Base-by-base conservation (phyloP, 2,329 filamentous ascomycete species). In the Colletotrichum gigasporum region DNA sequence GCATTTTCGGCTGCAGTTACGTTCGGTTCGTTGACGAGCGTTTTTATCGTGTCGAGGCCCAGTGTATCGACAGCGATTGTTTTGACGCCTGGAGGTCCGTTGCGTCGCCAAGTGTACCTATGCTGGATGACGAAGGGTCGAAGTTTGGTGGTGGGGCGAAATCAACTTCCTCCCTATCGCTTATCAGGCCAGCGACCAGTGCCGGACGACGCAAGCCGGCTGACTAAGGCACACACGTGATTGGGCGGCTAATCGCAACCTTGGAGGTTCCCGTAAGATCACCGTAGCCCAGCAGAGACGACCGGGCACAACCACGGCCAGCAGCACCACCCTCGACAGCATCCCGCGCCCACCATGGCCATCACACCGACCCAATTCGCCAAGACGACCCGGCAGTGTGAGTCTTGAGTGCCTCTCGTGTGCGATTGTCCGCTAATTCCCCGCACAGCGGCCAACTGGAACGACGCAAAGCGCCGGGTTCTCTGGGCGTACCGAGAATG, bases 351-450 rank as follows among this genome's bases (percentile, higher is more conserved):
- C 82, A 85, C 75, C 72, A 94, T 94, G 92, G 89, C 93, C 78
- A 94, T 97, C 82, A 92, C 94, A 81, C 93, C 95, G 71, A 97
- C 95, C 67, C 94, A 94, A 81, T 93, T 97, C 76, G 95, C 92
- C 75, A 88, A 91, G 79, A 87, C 87, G 80, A 92, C 91, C 80
- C 87, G 89, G 78, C 88, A 91, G 76, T 94, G 92, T 94, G 79
- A 79, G 90, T 82, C 37, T 18, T 37, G 9, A 50, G 57, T 50
- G 14, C 59, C 62, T n/a, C n/a, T n/a, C n/a, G n/a, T n/a, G n/a
- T n/a, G n/a, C 32, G 5, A 35, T 26, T 58, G 11, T 63, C 22
- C 34, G 67, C 82, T 86, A 73, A 84, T 72, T 7, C 24, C 28
- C 42, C 45, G 20, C 61, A 75, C 78, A 97, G 95, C 95, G 77